Evolutionary conservation across 2,329 filamentous ascomycete genomes (phyloP), one percentile per base, ranked within the genome.

Genomic region (Aureobasidium sp.): DNA sequence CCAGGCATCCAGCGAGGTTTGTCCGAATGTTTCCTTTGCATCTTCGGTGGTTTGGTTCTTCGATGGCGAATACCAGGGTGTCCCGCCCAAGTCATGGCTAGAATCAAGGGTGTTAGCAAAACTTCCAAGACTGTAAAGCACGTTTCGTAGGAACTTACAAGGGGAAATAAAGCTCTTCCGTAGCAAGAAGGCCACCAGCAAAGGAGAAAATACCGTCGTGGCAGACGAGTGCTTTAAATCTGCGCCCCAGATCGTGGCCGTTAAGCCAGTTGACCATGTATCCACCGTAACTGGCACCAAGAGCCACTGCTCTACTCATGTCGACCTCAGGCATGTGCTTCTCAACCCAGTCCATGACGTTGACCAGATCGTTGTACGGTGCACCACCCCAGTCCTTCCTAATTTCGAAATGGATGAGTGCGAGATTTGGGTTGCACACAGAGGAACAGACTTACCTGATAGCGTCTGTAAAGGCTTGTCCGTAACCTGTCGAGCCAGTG

Each of bases 211-310:
- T 87, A 50, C 91, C 91, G 66, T 96, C 90, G 70, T 96, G 91
- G 67, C 86, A 91, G 29, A 95, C 90, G 4, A 96, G 80, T 0
- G 90, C 90, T 73, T 90, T 90, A 81, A 96, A 95, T 66, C 87
- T 84, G 29, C 89, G 84, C 21, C 90, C 91, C 0, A 96, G 81
- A 0, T 84, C 81, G 64, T 94, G 88, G 8, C 92, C 92, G 74
- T 96, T 90, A 67, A 96, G 90, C 91, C 92, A 95, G 71, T 95
- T 89, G 64, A 89, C 84, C 87, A 90, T 89, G 68, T 84, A 89
- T 4, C 87, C 87, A 33, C 87, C 87, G 66, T 89, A 90, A 10
- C 82, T 86, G 0, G 88, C 89, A 5, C 89, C 89, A 0, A 90
- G 75, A 1, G 87, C 88, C 0, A 94, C 88, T 1, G 88, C 84